Base-by-base conservation (phyloP, 768 basidiomycete species). In the Amanita polypyramis region DNA sequence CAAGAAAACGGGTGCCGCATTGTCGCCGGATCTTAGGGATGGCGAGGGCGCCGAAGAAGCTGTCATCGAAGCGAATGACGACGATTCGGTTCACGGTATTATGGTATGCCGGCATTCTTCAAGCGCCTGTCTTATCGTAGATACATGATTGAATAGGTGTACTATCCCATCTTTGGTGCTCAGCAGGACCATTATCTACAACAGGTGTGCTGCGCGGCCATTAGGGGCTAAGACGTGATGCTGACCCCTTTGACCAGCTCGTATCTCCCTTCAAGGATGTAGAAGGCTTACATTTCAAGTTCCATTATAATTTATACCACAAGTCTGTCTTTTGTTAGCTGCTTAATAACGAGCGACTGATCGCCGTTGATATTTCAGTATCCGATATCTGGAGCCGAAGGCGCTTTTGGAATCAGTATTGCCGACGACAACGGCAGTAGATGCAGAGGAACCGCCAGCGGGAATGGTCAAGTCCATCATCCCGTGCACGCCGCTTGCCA, bases 251-350 rank as follows among this genome's bases (percentile, higher is more conserved):
- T 27, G 25, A 32, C 32, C 48, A 89, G 86, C 80, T 97, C 48
- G 93, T 99, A 5, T 93, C 91, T 0, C 93, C 96, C 2, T 75
- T 85, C 54, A 99, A 99, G 67, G 96, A 99, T 56, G 96, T 99
- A 51, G 96, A 99, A 66, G 95, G 96, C 2, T 73, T 99, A 45
- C 81, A 99, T 65, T 90, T 89, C 71, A 94, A 94, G 61, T 98
- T 96, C 62, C 86, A 92, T 59, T 88, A 85, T 60, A 95, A 94
- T 63, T 69, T 95, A 46, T 93, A 94, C 63, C 91, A 95, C 73
- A 96, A 95, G 93, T 95, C 54, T 46, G 78, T 54, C 23, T 45
- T 15, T 29, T 21, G 34, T 21, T 40, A 20, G 17, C 23, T 19
- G 5, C 44, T 49, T 35, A 15, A 17, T 7, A 25, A 21, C 52